Evolutionary conservation across 495 filamentous ascomycete genomes (phyloP).

Genomic region (Aspergillus bridgeri): DNA sequence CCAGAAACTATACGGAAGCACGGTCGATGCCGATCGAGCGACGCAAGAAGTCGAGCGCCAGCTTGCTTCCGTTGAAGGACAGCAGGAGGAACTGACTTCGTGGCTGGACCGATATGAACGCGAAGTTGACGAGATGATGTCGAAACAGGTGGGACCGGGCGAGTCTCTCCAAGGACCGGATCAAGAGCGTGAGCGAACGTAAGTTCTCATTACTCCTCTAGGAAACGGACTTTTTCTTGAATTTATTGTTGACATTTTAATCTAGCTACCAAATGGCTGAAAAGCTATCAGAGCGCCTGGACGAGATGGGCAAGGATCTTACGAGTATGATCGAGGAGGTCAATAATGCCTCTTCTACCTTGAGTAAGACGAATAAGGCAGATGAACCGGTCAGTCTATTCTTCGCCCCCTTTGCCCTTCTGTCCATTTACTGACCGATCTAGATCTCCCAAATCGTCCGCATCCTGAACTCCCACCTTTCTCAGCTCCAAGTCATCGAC

Average conservation of each 20-base stretch:
- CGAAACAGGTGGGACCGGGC: slow-evolving; percentile 62
- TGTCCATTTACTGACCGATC: slow-evolving; percentile 10
- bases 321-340: slow-evolving; percentile 97
- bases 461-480: slow-evolving; percentile 87
- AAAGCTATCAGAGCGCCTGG: slow-evolving; percentile 79
- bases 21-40: slow-evolving; percentile 85
- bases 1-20: slow-evolving; percentile 78
- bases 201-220: slow-evolving; percentile 24
- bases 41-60: slow-evolving; percentile 90
- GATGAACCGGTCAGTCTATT: slow-evolving; percentile 80
- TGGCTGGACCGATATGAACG: slow-evolving; percentile 87
- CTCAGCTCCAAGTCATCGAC: slow-evolving; percentile 88
- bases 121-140: slow-evolving; percentile 82
- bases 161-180: slow-evolving; percentile 81
- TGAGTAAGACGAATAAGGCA: slow-evolving; percentile 82
- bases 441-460: slow-evolving; percentile 91
- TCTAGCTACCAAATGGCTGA: slow-evolving; percentile 79
- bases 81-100: slow-evolving; percentile 80
- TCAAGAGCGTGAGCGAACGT: slow-evolving; percentile 88
- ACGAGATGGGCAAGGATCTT: slow-evolving; percentile 88
- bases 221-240: not conserved
- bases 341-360: slow-evolving; percentile 74
- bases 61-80: slow-evolving; percentile 77
- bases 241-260: slow-evolving; percentile 16
- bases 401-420: not conserved